A percentile compares a stretch with the other conserved stretches of the same genome.
Conservation (phyloP, 83 land plant genomes). For the Larix sibirica region DNA sequence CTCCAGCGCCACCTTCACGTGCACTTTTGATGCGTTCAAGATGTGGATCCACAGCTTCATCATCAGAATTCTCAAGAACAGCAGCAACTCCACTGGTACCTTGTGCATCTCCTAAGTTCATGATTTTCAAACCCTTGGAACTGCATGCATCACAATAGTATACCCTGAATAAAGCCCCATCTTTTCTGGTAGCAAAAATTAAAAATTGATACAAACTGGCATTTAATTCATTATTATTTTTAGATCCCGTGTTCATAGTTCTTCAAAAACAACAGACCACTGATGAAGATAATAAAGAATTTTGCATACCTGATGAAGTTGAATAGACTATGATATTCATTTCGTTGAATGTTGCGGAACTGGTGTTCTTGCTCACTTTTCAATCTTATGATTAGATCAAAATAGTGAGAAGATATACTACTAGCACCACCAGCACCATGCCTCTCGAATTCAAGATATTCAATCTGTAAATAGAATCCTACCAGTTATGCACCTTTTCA, state of each 20-base stretch:
- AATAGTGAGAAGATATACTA: constrained; percentile 76
- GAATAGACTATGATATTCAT: constrained; percentile 85
- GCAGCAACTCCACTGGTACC: constrained; percentile 60
- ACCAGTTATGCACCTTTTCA: neutral
- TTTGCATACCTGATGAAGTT: constrained; percentile 64
- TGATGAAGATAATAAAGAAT: neutral
- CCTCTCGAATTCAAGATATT: constrained; percentile 88
- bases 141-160: constrained; percentile 32
- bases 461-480: constrained; percentile 53
- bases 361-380: constrained; percentile 85
- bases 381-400: constrained; percentile 76
- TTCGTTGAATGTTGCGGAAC: constrained; percentile 84
- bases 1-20: constrained; percentile 58
- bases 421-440: constrained; percentile 84
- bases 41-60: constrained; percentile 87
- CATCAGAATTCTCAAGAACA: constrained; percentile 52
- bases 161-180: neutral
- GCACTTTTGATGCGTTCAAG: constrained; percentile 65
- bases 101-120: constrained; percentile 65
- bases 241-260: neutral
- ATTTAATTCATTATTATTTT: constrained; percentile 2
- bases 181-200: neutral
- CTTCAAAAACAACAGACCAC: neutral
- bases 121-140: constrained; percentile 74
- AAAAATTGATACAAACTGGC: neutral